A percentile compares a stretch with the other conserved stretches of the same genome.
Conservation (phyloP, 2,329 filamentous ascomycete species). For the Ceratocystis huliohia region DNA sequence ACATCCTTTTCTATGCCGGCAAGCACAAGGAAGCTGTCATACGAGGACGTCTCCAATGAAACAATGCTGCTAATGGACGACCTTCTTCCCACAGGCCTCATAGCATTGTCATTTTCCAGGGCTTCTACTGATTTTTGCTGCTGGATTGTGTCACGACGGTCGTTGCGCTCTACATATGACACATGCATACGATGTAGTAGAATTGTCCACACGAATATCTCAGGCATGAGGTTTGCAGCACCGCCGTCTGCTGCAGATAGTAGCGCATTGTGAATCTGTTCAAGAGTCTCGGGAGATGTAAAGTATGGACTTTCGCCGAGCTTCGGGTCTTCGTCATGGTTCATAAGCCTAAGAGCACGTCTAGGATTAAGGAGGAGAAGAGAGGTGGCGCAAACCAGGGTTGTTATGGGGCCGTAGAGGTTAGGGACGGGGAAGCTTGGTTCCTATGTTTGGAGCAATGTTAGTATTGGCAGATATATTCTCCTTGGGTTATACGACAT, state of each 20-base stretch:
- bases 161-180: slow-evolving; percentile 48
- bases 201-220: slow-evolving; percentile 70
- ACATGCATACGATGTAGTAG: slow-evolving; percentile 58
- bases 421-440: slow-evolving; percentile 15
- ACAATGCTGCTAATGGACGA: slow-evolving; percentile 51
- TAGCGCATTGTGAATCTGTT: slow-evolving; percentile 60
- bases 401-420: slow-evolving; percentile 34
- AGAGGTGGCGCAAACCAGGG: slow-evolving; percentile 57
- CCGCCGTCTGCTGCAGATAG: slow-evolving; percentile 43
- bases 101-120: slow-evolving; percentile 35
- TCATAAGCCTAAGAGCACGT: slow-evolving; percentile 43
- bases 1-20: slow-evolving; percentile 40
- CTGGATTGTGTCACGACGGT: slow-evolving; percentile 45
- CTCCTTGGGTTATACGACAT: background rate
- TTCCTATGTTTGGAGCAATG: slow-evolving; percentile 7
- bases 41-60: slow-evolving; percentile 47
- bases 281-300: slow-evolving; percentile 55
- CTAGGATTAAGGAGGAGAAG: slow-evolving; percentile 57
- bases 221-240: slow-evolving; percentile 54
- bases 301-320: slow-evolving; percentile 44
- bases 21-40: slow-evolving; percentile 44
- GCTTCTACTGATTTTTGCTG: slow-evolving; percentile 47
- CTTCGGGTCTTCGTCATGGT: slow-evolving; percentile 37
- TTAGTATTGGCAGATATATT: background rate
- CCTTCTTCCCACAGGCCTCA: slow-evolving; percentile 35